Evolutionary conservation across 129 eudicot species (phyloP), one percentile per base, ranked within the genome.

Genomic region (Chrysanthemum lavandulifolium): DNA sequence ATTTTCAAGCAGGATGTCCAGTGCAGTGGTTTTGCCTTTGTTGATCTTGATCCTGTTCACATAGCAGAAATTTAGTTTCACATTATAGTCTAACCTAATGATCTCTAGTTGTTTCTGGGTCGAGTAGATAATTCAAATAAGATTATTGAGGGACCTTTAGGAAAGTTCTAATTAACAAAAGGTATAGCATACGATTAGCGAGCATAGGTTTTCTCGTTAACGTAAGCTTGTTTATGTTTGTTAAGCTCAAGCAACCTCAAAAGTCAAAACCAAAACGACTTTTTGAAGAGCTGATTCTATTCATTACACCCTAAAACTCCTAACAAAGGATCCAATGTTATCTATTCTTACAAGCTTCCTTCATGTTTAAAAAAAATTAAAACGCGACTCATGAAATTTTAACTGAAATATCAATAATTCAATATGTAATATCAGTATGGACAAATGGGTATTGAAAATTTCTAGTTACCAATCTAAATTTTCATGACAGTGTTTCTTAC

Each of bases 1-100:
- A 92, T 85, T 76, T 92, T 92, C 53, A 92, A 81, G 69, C 98
- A 92, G 5, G 98, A 92, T 12, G 98, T 92, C 98, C 98, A 92
- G 73, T 92, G 98, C 14, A 92, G 87, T 75, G 98, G 98, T 62
- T 88, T 91, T 49, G 97, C 97, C 74, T 89, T 80, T 16, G 90
- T 80, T 61, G 91, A 84, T 77, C 89, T 84, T 76, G 97, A 86
- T 78, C 97, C 97, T 88, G 59, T 71, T 57, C 53, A 43, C 14
- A 59, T 51, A 59, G n/a, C 9, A 8, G n/a, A 9, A 45, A 31
- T 7, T 73, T 73, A 73, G 27, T 25, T 71, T 3, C 10, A 29
- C 65, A 31, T 13, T 61, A 61, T 13, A 29, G 45, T 53, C 58
- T 4, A n/a, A 64, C 7, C 45, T 40, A 40, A 40, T 40, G 10